phyloP scores from a whole-genome alignment of 1,284 basidiomycete genomes.

The Testicularia cyperi region DNA sequence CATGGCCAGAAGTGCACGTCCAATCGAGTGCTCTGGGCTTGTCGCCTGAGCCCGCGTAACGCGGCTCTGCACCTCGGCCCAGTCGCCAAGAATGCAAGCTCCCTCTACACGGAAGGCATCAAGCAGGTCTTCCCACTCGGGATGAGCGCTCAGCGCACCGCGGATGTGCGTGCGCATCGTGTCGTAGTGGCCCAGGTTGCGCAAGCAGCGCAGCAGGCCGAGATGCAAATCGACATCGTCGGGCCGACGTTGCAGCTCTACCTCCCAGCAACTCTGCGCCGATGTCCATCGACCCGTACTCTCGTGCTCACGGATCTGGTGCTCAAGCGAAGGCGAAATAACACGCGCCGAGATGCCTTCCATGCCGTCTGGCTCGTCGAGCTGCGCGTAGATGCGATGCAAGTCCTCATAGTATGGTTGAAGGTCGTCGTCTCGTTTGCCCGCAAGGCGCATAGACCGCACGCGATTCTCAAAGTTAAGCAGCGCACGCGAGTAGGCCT shows the following conservation, averaged over 20 bases:
- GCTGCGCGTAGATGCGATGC: conserved; percentile 91
- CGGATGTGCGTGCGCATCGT: conserved; percentile 92
- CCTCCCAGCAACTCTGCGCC: conserved; percentile 99
- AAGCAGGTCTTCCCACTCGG: conserved; percentile 78
- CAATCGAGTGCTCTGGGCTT: conserved; percentile 73
- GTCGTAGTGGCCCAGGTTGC: conserved; percentile 96
- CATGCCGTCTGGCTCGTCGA: conserved; percentile 99
- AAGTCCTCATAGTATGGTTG: conserved; percentile 83
- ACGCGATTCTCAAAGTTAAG: conserved; percentile 83
- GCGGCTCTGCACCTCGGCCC: conserved; percentile 66
- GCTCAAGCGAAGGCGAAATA: conserved; percentile 84
- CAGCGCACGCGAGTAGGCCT: conserved; percentile 87
- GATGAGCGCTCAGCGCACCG: conserved; percentile 82
- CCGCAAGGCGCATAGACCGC: conserved; percentile 47
- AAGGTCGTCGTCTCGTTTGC: conserved; percentile 43
- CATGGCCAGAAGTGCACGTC: conserved; percentile 79
- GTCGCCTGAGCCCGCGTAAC: conserved; percentile 63
- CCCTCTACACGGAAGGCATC: conserved; percentile 88
- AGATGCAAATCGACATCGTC: conserved; percentile 85
- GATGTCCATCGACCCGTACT: conserved; percentile 96
- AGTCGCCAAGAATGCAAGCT: conserved; percentile 92
- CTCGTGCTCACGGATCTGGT: conserved; percentile 97
- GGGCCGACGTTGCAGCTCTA: conserved; percentile 86
- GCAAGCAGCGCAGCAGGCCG: conserved; percentile 84
- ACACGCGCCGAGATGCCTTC: conserved; percentile 91